A percentile compares a stretch with the other conserved stretches of the same genome.
Conservation (phyloP, 495 filamentous ascomycete genomes). For the Penicillium herquei region DNA sequence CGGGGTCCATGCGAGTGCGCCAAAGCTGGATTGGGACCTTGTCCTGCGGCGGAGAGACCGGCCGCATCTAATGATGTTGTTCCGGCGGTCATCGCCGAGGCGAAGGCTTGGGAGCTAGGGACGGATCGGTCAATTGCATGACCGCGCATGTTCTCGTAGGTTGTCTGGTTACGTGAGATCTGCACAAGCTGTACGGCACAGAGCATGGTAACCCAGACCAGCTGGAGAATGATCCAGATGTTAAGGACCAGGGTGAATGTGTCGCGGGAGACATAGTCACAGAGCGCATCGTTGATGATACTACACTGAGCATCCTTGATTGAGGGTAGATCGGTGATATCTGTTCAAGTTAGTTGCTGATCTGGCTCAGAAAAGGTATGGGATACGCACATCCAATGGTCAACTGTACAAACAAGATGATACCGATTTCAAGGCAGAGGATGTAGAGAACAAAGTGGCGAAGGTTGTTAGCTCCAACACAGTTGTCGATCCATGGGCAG, state of each 20-base stretch:
- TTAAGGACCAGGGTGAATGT: slow-evolving; percentile 76
- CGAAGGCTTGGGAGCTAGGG: slow-evolving; percentile 63
- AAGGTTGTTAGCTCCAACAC: slow-evolving; percentile 90
- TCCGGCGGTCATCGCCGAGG: slow-evolving; percentile 74
- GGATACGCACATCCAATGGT: slow-evolving; percentile 52
- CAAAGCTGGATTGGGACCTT: slow-evolving; percentile 46
- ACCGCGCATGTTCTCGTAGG: slow-evolving; percentile 89
- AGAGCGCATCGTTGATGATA: slow-evolving; percentile 70
- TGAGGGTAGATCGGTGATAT: slow-evolving; percentile 54
- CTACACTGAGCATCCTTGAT: slow-evolving; percentile 60
- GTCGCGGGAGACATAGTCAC: slow-evolving; percentile 71
- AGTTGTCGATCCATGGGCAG: slow-evolving; percentile 97
- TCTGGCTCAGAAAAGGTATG: background rate
- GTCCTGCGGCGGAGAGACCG: slow-evolving; percentile 59
- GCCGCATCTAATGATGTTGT: slow-evolving; percentile 65
- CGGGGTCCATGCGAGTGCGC: slow-evolving; percentile 42
- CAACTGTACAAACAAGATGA: slow-evolving; percentile 60
- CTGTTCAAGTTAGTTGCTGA: slow-evolving; percentile 32
- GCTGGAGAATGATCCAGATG: slow-evolving; percentile 76
- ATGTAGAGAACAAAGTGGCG: slow-evolving; percentile 93
- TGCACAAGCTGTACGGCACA: slow-evolving; percentile 89
- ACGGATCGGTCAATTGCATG: slow-evolving; percentile 52
- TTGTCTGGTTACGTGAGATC: slow-evolving; percentile 87
- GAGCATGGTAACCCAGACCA: slow-evolving; percentile 95
- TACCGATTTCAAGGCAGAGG: slow-evolving; percentile 69